These are phyloP conservation scores for Pisolithus marmoratus DNA, from an alignment of 768 basidiomycete genomes.

Conservation along the genomic window DNA sequence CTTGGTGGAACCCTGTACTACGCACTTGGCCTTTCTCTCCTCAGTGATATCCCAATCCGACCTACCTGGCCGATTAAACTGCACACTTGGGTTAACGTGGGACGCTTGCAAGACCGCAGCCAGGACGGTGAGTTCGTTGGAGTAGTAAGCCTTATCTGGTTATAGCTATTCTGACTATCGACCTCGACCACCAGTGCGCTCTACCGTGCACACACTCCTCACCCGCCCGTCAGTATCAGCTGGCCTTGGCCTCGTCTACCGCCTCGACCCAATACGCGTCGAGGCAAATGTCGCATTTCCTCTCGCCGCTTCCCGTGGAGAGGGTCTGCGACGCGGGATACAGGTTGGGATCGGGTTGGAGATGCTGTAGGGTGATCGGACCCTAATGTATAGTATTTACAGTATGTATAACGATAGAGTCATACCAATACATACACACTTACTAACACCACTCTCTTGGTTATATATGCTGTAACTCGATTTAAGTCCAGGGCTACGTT, in stretches of 20 bases:
- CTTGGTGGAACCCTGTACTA: constrained; percentile 81
- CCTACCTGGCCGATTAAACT: constrained; percentile 82
- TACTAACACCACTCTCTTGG: background rate
- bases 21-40: constrained; percentile 68
- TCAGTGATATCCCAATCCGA: constrained; percentile 67
- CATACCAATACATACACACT: background rate
- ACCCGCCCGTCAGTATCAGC: constrained; percentile 59
- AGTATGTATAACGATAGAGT: background rate
- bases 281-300: constrained; percentile 89
- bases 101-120: constrained; percentile 33
- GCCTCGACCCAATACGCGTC: constrained; percentile 76
- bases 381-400: background rate
- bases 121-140: background rate
- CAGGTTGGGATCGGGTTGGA: constrained; percentile 81
- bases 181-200: background rate
- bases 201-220: constrained; percentile 13
- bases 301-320: constrained; percentile 60
- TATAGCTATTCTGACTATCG: background rate
- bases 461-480: background rate
- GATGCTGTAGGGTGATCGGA: constrained; percentile 45
- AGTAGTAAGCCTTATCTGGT: constrained; percentile 40
- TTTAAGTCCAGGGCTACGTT: too few species aligned
- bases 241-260: constrained; percentile 79
- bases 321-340: constrained; percentile 62
- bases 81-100: constrained; percentile 79